Evolutionary conservation across 441 rosid genomes (phyloP).

Genomic region (Arabidopsis hybrid): DNA sequence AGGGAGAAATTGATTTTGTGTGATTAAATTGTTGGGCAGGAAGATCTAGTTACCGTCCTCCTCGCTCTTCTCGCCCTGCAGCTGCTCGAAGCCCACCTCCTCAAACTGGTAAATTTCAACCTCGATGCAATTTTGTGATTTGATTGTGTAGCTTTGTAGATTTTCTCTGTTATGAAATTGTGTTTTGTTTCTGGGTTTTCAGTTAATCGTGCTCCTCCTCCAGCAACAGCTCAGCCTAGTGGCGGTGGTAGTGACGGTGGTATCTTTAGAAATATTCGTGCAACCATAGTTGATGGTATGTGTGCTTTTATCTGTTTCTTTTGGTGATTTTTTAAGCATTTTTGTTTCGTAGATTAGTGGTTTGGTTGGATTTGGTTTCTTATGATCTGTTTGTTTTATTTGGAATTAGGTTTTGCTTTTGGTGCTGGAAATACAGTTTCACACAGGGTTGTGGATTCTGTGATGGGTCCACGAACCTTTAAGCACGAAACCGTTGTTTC

Average conservation of each 20-base stretch:
- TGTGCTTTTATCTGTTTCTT: neutral
- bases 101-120: constrained; percentile 36
- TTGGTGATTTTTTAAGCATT: neutral
- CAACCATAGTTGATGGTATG: constrained; percentile 85
- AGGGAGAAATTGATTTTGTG: neutral
- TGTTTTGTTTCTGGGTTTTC: constrained; percentile 34
- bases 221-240: constrained; percentile 61
- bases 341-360: neutral
- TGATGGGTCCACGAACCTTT: constrained; percentile 82
- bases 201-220: constrained; percentile 78
- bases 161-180: neutral
- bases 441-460: constrained; percentile 86
- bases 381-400: neutral
- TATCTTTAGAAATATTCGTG: constrained; percentile 70
- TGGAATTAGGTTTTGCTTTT: constrained; percentile 72
- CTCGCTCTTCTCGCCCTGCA: constrained; percentile 43
- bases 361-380: neutral
- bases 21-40: constrained; percentile 46
- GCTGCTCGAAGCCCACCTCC: constrained; percentile 59
- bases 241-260: too few relatives aligned
- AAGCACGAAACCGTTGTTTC: constrained; percentile 68
- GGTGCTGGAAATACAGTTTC: constrained; percentile 86
- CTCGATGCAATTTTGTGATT: too few relatives aligned
- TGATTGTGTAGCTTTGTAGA: neutral
- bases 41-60: constrained; percentile 49